phyloP scores from a whole-genome alignment of 805 yeast genomes.

The Dipodascus albidus region DNA sequence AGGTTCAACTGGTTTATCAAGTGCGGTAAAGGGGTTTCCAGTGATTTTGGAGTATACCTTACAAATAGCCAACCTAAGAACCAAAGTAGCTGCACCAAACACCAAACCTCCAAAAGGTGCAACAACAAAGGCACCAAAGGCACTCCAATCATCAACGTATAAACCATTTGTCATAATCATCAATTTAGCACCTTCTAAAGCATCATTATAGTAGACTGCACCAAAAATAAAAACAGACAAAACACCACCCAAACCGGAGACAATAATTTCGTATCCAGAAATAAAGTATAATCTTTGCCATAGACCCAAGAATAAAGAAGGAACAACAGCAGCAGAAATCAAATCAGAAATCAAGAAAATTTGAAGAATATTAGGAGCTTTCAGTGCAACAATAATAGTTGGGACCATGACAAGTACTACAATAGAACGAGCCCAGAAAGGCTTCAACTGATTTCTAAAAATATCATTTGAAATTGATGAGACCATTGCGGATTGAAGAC shows the following conservation, averaged over 20 bases:
- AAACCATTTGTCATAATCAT: constrained; percentile 56
- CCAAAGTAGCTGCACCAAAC: constrained; percentile 43
- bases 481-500: constrained; percentile 78
- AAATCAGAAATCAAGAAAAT: constrained; percentile 86
- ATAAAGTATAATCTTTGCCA: constrained; percentile 55
- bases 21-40: constrained; percentile 29
- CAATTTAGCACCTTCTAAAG: constrained; percentile 66
- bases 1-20: constrained; percentile 21
- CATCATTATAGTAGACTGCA: constrained; percentile 59
- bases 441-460: constrained; percentile 67
- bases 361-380: constrained; percentile 73
- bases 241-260: constrained; percentile 76
- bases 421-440: constrained; percentile 54
- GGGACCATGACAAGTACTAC: constrained; percentile 80
- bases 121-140: constrained; percentile 87
- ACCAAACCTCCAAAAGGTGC: constrained; percentile 76
- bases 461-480: constrained; percentile 84
- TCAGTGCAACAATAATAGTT: constrained; percentile 69
- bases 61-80: constrained; percentile 14
- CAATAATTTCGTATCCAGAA: constrained; percentile 69
- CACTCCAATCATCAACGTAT: constrained; percentile 79
- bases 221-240: constrained; percentile 77
- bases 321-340: constrained; percentile 78
- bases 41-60: constrained; percentile 25
- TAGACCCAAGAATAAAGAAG: constrained; percentile 71